Conservation (phyloP, 257 asterid species). For the Solanum dulcamara region DNA sequence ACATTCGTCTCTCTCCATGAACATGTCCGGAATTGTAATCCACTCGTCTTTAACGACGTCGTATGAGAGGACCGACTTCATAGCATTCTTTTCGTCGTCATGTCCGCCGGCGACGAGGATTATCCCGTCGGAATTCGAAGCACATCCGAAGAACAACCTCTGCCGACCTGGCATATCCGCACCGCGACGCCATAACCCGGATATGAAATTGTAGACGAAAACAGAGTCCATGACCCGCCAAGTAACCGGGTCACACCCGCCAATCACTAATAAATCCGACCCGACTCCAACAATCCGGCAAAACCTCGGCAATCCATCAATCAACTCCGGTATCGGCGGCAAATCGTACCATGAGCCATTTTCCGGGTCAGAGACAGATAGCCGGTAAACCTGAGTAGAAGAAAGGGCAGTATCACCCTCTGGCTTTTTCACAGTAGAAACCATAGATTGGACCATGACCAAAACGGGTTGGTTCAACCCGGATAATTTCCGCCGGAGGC, state of each 20-base stretch:
- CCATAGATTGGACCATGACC: conserved; percentile 5
- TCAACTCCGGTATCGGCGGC: conserved; percentile 9
- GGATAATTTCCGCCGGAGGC: not conserved
- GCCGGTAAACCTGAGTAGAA: not conserved
- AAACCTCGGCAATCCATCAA: conserved; percentile 10
- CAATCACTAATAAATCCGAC: conserved; percentile 8
- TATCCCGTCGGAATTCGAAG: not conserved
- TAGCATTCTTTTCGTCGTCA: not conserved
- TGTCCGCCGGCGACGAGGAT: conserved; percentile 18
- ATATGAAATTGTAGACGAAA: conserved; percentile 4
- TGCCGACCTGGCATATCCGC: conserved; percentile 11
- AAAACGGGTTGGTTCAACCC: conserved; percentile 7
- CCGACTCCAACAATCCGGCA: conserved; percentile 9
- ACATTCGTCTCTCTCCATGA: conserved; percentile 8
- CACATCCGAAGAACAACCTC: conserved; percentile 10
- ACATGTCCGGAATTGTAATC: conserved; percentile 10
- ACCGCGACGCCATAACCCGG: conserved; percentile 14
- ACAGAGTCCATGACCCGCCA: not conserved
- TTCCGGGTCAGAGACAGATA: conserved; percentile 5
- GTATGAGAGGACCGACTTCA: not conserved
- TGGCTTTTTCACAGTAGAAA: not conserved
- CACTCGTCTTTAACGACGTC: conserved; percentile 7
- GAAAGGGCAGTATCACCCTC: not conserved
- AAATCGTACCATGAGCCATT: not conserved
- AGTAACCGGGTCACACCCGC: conserved; percentile 14